Conservation (phyloP, 345 rosid species). For the Eucalyptus urophylla region DNA sequence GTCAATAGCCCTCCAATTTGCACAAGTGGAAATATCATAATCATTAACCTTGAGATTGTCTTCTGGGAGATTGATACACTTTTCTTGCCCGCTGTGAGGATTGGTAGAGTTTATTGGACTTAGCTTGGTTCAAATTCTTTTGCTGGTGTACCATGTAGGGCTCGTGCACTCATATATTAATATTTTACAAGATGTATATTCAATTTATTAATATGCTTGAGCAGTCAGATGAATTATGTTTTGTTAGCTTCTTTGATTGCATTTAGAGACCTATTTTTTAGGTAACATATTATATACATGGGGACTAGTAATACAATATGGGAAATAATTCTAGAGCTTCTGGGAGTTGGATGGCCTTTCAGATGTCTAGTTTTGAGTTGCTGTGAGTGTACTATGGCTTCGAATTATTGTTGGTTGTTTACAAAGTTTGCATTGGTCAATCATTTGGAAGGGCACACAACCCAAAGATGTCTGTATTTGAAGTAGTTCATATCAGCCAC, state of each 20-base stretch:
- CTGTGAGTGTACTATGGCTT: not conserved
- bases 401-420: not conserved
- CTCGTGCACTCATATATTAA: not conserved
- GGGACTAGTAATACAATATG: not conserved
- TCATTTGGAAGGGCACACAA: no score
- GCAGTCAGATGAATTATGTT: not conserved
- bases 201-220: not conserved
- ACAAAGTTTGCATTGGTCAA: not conserved
- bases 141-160: not conserved
- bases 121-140: not conserved
- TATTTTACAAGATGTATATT: not conserved
- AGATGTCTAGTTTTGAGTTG: not conserved
- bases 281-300: not conserved
- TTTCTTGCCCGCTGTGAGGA: not conserved
- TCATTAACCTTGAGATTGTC: not conserved
- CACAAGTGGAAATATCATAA: not conserved
- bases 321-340: not conserved
- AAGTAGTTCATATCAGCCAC: not conserved
- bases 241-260: not conserved
- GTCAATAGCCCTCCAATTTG: not conserved
- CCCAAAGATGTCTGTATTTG: not conserved
- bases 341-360: not conserved
- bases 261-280: not conserved
- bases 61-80: not conserved
- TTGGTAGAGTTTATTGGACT: not conserved